phyloP scores from a whole-genome alignment of 805 yeast species.

The Kazachstania psychrophila region DNA sequence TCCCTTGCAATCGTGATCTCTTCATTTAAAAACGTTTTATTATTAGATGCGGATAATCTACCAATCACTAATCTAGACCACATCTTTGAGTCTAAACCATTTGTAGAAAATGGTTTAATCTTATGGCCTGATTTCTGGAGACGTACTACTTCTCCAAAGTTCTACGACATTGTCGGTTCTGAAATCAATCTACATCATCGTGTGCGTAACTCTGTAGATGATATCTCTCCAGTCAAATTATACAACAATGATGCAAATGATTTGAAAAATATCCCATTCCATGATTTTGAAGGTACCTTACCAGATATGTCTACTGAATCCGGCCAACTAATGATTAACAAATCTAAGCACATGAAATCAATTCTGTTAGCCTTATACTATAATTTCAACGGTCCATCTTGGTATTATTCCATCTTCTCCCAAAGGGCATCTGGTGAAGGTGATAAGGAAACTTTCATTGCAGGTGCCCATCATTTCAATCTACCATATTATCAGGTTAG shows the following conservation, averaged over 20 bases:
- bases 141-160: conserved; percentile 67
- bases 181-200: conserved; percentile 34
- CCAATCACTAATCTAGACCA: conserved; percentile 58
- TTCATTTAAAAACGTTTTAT: conserved; percentile 58
- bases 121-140: conserved; percentile 89
- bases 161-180: conserved; percentile 59
- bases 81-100: conserved; percentile 51
- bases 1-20: conserved; percentile 63
- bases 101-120: conserved; percentile 40
- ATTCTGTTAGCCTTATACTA: conserved; percentile 54
- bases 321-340: conserved; percentile 60
- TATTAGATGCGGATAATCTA: conserved; percentile 69
- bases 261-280: conserved; percentile 36
- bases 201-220: conserved; percentile 31
- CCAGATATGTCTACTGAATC: conserved; percentile 69
- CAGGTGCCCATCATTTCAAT: conserved; percentile 46
- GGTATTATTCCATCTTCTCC: conserved; percentile 58
- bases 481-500: conserved; percentile 44
- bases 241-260: conserved; percentile 14
- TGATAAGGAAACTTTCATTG: conserved; percentile 66
- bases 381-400: conserved; percentile 56
- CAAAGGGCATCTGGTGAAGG: conserved; percentile 78
- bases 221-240: conserved; percentile 26
- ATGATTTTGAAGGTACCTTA: conserved; percentile 52
- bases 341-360: conserved; percentile 48